Conservation (phyloP, 768 basidiomycete species). For the Psilocybe cyanescens region DNA sequence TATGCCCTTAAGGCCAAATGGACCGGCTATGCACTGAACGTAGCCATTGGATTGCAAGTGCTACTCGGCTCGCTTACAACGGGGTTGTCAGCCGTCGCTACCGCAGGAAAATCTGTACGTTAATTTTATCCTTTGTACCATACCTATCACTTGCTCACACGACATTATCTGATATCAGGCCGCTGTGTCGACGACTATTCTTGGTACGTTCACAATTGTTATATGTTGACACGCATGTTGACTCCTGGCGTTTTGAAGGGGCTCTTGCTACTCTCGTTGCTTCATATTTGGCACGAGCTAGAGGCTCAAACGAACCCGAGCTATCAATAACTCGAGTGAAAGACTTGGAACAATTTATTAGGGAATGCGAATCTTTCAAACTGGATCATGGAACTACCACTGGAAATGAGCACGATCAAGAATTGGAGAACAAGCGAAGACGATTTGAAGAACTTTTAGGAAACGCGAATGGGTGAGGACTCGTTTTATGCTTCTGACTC, state of each 20-base stretch:
- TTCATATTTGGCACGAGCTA: slow-evolving; percentile 70
- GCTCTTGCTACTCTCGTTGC: slow-evolving; percentile 71
- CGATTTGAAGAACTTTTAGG: slow-evolving; percentile 34
- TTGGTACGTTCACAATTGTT: slow-evolving; percentile 12
- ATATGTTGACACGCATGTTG: background rate
- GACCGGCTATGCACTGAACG: slow-evolving; percentile 41
- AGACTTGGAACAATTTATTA: slow-evolving; percentile 68
- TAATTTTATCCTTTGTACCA: background rate
- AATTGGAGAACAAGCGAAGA: slow-evolving; percentile 26
- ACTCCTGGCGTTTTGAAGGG: slow-evolving; percentile 36
- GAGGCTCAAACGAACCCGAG: slow-evolving; percentile 75
- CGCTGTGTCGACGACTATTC: slow-evolving; percentile 39
- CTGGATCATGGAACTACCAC: slow-evolving; percentile 57
- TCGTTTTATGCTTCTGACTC: background rate
- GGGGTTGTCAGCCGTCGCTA: slow-evolving; percentile 51
- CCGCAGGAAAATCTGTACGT: slow-evolving; percentile 39
- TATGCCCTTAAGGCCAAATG: slow-evolving; percentile 49
- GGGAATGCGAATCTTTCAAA: slow-evolving; percentile 59
- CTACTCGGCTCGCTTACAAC: slow-evolving; percentile 71
- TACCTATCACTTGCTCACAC: background rate
- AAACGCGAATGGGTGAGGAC: slow-evolving; percentile 31
- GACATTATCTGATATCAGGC: slow-evolving; percentile 26
- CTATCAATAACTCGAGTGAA: slow-evolving; percentile 55
- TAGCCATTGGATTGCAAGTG: slow-evolving; percentile 68
- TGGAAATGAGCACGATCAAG: slow-evolving; percentile 37